Percentiles rank a stretch among this genome's conserved stretches.
phyloP scores from a whole-genome alignment of 306 rosid genomes.

The Lablab purpureus region DNA sequence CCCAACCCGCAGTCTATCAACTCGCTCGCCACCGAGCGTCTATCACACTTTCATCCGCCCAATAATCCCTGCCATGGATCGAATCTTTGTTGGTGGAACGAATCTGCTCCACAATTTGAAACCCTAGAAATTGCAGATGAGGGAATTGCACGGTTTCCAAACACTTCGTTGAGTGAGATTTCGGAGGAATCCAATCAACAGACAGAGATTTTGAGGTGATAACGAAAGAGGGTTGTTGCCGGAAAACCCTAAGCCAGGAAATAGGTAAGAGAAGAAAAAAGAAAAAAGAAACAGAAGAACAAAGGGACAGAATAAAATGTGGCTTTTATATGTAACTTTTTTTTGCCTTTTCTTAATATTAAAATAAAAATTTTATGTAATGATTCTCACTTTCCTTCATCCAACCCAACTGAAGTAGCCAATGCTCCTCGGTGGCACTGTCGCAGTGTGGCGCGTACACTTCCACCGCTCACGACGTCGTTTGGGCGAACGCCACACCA shows the following conservation, averaged over 20 bases:
- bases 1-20: slow-evolving; percentile 75
- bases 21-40: slow-evolving; percentile 90
- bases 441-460: slow-evolving; percentile 35
- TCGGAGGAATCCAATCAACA: neutral
- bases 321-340: slow-evolving; percentile 52
- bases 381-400: slow-evolving; percentile 17
- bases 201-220: neutral
- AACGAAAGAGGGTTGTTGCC: neutral
- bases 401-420: neutral
- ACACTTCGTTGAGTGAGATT: neutral
- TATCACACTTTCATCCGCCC: slow-evolving; percentile 59
- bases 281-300: neutral
- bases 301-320: neutral
- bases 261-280: neutral
- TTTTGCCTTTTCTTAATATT: neutral
- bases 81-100: slow-evolving; percentile 33
- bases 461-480: neutral
- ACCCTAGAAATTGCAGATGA: slow-evolving; percentile 42
- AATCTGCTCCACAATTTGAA: slow-evolving; percentile 59
- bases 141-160: neutral
- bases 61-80: slow-evolving; percentile 52
- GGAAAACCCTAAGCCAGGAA: slow-evolving; percentile 50
- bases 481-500: too few species aligned
- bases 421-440: slow-evolving; percentile 32
- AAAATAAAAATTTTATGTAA: neutral